Evolutionary conservation across 2,329 filamentous ascomycete species (phyloP).

Genomic region (Alternaria infectoria): DNA sequence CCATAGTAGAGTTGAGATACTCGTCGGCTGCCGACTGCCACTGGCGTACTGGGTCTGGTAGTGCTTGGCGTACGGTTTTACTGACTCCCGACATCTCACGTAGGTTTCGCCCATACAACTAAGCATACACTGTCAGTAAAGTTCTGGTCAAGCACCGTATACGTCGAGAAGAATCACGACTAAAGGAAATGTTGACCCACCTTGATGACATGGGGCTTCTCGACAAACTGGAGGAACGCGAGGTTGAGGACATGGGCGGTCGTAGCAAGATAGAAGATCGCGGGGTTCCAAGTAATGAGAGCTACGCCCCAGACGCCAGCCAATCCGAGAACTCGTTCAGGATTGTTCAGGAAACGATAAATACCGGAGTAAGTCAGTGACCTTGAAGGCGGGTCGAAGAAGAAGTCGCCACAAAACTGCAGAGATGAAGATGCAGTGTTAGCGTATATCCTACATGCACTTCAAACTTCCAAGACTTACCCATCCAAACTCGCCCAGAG

Average conservation of each 20-base stretch:
- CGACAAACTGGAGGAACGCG: constrained; percentile 88
- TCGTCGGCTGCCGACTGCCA: constrained; percentile 87
- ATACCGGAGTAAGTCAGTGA: constrained; percentile 90
- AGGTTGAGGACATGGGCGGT: constrained; percentile 85
- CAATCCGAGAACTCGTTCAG: constrained; percentile 89
- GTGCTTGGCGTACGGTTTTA: constrained; percentile 84
- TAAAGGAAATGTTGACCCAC: background rate
- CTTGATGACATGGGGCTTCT: constrained; percentile 84
- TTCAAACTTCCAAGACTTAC: background rate
- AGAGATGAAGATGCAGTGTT: background rate
- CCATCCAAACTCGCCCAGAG: constrained; percentile 96
- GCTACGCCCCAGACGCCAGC: constrained; percentile 96
- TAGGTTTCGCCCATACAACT: constrained; percentile 81
- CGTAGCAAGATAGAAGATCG: constrained; percentile 86
- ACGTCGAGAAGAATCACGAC: background rate
- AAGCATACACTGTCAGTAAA: background rate
- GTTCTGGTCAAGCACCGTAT: background rate
- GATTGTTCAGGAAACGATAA: constrained; percentile 97
- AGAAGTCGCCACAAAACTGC: constrained; percentile 93
- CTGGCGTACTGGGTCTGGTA: constrained; percentile 82
- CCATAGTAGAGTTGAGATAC: constrained; percentile 82
- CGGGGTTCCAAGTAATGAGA: constrained; percentile 86
- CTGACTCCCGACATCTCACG: constrained; percentile 88
- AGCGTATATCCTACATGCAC: background rate
- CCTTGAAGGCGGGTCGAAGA: constrained; percentile 87